Conservation (phyloP, 2,329 filamentous ascomycete species). For the Pestalotiopsis sp. region DNA sequence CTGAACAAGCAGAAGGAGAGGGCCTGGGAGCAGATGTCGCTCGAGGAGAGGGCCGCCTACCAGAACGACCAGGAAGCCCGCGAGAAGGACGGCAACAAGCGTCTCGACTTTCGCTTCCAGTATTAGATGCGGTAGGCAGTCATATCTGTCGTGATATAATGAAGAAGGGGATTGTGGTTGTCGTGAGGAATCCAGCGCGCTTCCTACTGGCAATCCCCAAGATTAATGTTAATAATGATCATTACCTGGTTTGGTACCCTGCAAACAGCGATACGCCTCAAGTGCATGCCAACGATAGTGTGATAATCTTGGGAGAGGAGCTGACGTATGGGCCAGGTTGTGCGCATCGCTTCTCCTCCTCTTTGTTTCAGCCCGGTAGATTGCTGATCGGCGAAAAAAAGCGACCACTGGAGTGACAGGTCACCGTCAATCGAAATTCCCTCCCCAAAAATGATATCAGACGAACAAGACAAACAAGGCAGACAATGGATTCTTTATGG, state of each 20-base stretch:
- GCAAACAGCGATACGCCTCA: not conserved
- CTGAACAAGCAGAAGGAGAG: constrained; percentile 50
- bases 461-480: not conserved
- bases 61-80: constrained; percentile 43
- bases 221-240: not conserved
- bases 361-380: not conserved
- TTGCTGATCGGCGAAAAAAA: not conserved
- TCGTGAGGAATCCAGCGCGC: no score
- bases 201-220: not conserved
- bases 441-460: not conserved
- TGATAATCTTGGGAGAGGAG: not conserved
- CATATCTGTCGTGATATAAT: not conserved
- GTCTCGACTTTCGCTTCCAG: constrained; percentile 51
- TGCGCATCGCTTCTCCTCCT: not conserved
- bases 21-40: constrained; percentile 45
- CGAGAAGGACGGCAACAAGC: constrained; percentile 48
- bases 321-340: not conserved
- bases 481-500: not conserved
- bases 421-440: not conserved
- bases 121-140: not conserved
- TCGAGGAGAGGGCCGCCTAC: constrained; percentile 44
- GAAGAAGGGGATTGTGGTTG: not conserved
- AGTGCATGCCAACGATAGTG: not conserved
- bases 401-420: not conserved
- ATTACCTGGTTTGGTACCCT: not conserved